Percentiles rank a stretch among this genome's conserved stretches.
These are phyloP conservation scores for Saccharomycopsis crataegensis DNA, from an alignment of 1,139 yeast genomes.

Conservation along the genomic window DNA sequence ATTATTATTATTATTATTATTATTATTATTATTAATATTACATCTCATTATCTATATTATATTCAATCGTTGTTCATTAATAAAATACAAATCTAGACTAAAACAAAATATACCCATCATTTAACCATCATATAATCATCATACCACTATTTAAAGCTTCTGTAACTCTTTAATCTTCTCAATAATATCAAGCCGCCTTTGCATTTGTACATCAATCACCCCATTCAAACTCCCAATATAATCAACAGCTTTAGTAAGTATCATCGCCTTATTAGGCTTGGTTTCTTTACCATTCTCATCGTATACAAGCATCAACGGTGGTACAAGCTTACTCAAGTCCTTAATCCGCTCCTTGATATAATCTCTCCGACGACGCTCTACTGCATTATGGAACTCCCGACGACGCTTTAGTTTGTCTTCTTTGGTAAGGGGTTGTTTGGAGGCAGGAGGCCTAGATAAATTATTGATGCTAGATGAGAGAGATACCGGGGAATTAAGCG, in stretches of 20 bases:
- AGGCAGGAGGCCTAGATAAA: constrained; percentile 21
- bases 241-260: constrained; percentile 60
- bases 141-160: no score
- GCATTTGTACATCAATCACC: constrained; percentile 36
- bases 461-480: constrained; percentile 13
- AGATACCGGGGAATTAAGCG: constrained; percentile 28
- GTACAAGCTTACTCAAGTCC: constrained; percentile 63
- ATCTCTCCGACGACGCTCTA: constrained; percentile 72
- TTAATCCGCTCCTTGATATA: constrained; percentile 69
- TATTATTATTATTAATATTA: not conserved
- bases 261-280: constrained; percentile 67
- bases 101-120: not conserved
- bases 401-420: constrained; percentile 65
- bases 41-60: not conserved
- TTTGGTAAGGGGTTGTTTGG: constrained; percentile 42
- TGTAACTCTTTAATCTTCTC: constrained; percentile 31
- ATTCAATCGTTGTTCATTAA: not conserved
- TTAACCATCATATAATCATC: no score
- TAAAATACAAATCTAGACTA: not conserved
- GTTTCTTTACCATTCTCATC: constrained; percentile 51
- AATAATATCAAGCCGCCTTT: constrained; percentile 29
- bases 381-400: constrained; percentile 75
- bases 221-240: constrained; percentile 50
- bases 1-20: not conserved
- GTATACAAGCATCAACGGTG: constrained; percentile 56